Evolutionary conservation across 2,329 filamentous ascomycete species (phyloP), one percentile per base, ranked within the genome.

Genomic region (Chaetomium sp.): DNA sequence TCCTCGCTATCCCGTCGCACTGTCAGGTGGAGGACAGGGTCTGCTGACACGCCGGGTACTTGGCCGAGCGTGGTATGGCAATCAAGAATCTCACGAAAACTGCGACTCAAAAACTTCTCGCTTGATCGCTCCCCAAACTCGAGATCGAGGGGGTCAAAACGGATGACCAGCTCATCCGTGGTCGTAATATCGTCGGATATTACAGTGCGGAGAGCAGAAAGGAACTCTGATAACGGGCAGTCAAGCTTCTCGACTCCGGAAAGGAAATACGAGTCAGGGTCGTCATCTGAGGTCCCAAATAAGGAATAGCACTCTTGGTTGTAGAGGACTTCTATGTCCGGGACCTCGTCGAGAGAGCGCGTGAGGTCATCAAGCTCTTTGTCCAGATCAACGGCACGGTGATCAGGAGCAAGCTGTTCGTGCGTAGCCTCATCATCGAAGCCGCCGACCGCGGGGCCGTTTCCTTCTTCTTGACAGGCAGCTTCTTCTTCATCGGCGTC

Each of bases 141-240:
- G 35, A 85, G 75, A 9, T 81, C 81, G 49, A 85, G 77, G 65
- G 83, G 80, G 31, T 84, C 81, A 55, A 85, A 74, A 65, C 82
- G 80, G 49, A 84, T 77, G n/a, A 80, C 76, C 50, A 85, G 73
- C 63, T 85, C 82, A 60, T 85, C 82, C 21, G 78, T 76, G 3
- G 74, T 64, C 5, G 74, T 72, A 2, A 85, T 72, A 60, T 84
- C 83, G 47, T 78, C 76, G 21, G 74, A 72, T 16, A 85, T 75
- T 67, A 83, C 81, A 7, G 74, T 72, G 33, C 82, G 80, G 33
- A 85, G 74, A 5, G 76, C 77, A 21, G 75, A 72, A 57, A 85
- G 70, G 12, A 85, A 74, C 8, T 76, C 74, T 21, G 80, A 78
- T 57, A 85, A 77, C 2, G 77, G 78, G 12, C 77, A 75, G 47